Evolutionary conservation across 1,284 basidiomycete species (phyloP), one percentile per base, ranked within the genome.

Genomic region (Heliocybe sulcata): DNA sequence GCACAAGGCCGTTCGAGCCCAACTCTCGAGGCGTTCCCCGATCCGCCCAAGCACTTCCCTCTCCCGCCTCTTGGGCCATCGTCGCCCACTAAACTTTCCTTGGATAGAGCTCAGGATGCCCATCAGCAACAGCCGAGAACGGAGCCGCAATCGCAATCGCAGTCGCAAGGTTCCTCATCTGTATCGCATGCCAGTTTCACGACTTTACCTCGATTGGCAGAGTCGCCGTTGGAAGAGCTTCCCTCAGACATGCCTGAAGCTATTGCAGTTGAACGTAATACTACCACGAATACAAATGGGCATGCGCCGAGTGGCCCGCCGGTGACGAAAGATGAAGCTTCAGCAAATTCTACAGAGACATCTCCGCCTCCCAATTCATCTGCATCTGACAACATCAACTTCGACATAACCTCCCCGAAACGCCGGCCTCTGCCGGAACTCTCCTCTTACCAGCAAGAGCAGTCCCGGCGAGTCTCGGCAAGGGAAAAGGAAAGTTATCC

Each of bases 21-120:
- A 20, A 42, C 19, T 42, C 71, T 89, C 20, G 85, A 83, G 23
- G 82, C 82, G 0, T 90, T 89, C 65, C 87, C 86, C 19, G 67
- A 77, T 1, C 87, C 87, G 16, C 87, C 87, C 0, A 80, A 80
- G 0, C 85, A 88, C 61, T 81, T 85, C 58, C 86, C 87, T 14
- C 67, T 84, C 4, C 85, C 83, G 35, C 73, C 77, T 19, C 67
- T 31, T 31, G 29, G 47, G 23, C 74, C 11, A 52, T 60, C 16
- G 55, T 58, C 16, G 56, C 55, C 16, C n/a, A n/a, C n/a, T n/a
- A n/a, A n/a, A n/a, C n/a, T n/a, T n/a, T n/a, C n/a, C n/a, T n/a
- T 16, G n/a, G 38, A n/a, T n/a, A 45, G 58, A 56, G 35, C 58
- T 6, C 38, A 42, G 19, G 51, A 35, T 14, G 31, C 51, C 9